Base-by-base conservation (phyloP, 2,329 filamentous ascomycete genomes). In the Epichloe uncinata region DNA sequence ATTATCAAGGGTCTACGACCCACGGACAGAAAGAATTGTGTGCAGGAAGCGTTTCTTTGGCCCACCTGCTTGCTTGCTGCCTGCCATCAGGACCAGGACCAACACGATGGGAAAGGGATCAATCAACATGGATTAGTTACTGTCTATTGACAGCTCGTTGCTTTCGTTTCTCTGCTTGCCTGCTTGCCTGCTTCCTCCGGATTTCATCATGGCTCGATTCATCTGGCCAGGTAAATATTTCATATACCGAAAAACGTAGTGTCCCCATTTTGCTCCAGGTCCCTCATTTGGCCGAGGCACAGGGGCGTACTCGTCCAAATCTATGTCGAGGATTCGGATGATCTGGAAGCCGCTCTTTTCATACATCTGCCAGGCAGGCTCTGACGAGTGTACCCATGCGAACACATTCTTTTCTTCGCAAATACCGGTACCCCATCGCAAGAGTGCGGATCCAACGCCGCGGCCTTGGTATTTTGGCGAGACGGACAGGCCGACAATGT, bases 321-420 rank as follows among this genome's bases (percentile, higher is more conserved):
- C 57, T 13, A 66, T 37, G 13, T 61, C 59, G 15, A 66, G 55
- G 13, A 45, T 56, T 6, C 60, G 59, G 7, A 61, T 57, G 7
- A 59, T 52, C 45, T 58, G 55, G 42, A 64, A 67, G 1, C 62
- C 63, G 33, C 54, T 54, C 52, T 60, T 62, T 36, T 54, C 54
- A 40, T 64, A 67, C 49, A 61, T 54, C n/a, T 30, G 47, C 55
- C 57, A 62, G 1, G 55, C 62, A 5, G 55, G 56, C 50, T 64
- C 62, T 6, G 63, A 67, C 15, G 64, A 61, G 50, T 66, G 63
- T 44, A 65, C 64, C 65, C 65, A 67, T 35, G 58, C 59, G 41
- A 66, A 62, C 8, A 58, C 59, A 3, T 55, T 53, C 33, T 57
- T 48, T 5, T 56, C 47, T 43, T 67, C 63, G 45, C 61, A 62